Evolutionary conservation across 148 eudicot genomes (phyloP).

Genomic region (Bassia scoparia): DNA sequence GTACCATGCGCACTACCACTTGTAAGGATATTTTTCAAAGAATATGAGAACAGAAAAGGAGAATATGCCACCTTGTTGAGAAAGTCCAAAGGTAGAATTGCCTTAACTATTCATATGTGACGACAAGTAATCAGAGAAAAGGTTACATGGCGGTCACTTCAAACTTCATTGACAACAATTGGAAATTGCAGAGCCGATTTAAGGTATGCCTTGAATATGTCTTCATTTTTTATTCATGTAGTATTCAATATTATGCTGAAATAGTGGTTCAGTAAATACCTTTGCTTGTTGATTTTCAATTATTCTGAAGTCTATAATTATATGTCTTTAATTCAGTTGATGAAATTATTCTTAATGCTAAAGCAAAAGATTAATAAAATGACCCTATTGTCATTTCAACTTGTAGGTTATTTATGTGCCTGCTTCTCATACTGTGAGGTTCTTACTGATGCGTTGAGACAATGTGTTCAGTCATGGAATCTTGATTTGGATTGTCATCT

Average conservation of each 20-base stretch:
- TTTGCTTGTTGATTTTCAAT: too few relatives aligned
- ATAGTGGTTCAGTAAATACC: neutral
- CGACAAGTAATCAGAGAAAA: conserved; percentile 11
- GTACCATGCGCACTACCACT: too few relatives aligned
- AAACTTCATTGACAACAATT: conserved; percentile 24
- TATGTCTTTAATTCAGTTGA: too few relatives aligned
- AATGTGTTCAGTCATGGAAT: conserved; percentile 19
- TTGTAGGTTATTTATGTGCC: too few relatives aligned
- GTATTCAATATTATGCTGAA: neutral
- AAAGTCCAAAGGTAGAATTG: neutral
- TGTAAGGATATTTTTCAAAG: too few relatives aligned
- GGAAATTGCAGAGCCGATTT: conserved; percentile 18
- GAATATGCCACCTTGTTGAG: neutral
- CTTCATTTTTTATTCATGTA: neutral
- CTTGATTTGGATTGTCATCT: conserved; percentile 16
- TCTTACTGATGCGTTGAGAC: conserved; percentile 5
- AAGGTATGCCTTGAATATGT: neutral
- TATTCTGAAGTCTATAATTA: too few relatives aligned
- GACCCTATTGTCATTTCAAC: too few relatives aligned
- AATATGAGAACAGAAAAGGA: neutral
- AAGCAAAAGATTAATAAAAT: too few relatives aligned
- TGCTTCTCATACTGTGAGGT: conserved; percentile 19
- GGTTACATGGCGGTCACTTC: conserved; percentile 32
- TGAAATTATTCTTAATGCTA: too few relatives aligned
- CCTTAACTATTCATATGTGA: conserved; percentile 27